These are phyloP conservation scores for Ganoderma lingzhi DNA, from an alignment of 1,284 basidiomycete genomes.

Conservation along the genomic window DNA sequence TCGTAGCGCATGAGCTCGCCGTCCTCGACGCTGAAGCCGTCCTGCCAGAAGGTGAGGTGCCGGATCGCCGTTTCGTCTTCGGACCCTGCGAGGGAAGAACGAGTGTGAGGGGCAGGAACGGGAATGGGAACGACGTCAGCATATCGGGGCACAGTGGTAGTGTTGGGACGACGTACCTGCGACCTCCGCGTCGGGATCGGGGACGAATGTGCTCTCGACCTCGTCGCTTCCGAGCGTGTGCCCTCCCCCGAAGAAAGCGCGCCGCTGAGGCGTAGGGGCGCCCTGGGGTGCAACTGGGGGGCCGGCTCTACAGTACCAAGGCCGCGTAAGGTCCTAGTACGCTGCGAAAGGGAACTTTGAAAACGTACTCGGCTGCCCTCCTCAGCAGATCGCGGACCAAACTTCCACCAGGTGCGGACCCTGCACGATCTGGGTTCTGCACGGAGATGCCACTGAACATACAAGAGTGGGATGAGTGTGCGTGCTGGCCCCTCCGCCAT, in stretches of 20 bases:
- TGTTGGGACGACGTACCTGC: slow-evolving; percentile 14
- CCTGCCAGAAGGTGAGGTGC: slow-evolving; percentile 91
- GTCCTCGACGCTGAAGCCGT: slow-evolving; percentile 95
- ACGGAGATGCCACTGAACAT: slow-evolving; percentile 84
- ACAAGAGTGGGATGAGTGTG: not conserved
- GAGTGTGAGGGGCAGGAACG: not conserved
- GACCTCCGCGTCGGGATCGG: slow-evolving; percentile 64
- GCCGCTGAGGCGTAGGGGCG: slow-evolving; percentile 23
- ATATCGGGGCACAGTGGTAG: not conserved
- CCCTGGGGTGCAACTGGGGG: slow-evolving; percentile 41
- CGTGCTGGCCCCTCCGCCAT: too few species aligned
- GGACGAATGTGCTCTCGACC: slow-evolving; percentile 72
- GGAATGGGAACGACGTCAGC: not conserved
- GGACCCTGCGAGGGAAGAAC: slow-evolving; percentile 42
- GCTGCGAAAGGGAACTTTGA: not conserved
- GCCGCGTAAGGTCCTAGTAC: not conserved
- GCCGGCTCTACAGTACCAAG: slow-evolving; percentile 46
- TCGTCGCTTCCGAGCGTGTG: slow-evolving; percentile 91
- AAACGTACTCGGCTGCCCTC: slow-evolving; percentile 81
- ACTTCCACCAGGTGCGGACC: slow-evolving; percentile 63
- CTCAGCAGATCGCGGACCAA: slow-evolving; percentile 85
- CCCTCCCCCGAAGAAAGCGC: slow-evolving; percentile 73
- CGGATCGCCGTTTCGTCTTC: slow-evolving; percentile 74
- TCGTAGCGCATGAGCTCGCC: slow-evolving; percentile 89
- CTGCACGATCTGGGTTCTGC: slow-evolving; percentile 77